phyloP scores from a whole-genome alignment of 192 early-diverging fungal species.

The Coemansia umbellata region DNA sequence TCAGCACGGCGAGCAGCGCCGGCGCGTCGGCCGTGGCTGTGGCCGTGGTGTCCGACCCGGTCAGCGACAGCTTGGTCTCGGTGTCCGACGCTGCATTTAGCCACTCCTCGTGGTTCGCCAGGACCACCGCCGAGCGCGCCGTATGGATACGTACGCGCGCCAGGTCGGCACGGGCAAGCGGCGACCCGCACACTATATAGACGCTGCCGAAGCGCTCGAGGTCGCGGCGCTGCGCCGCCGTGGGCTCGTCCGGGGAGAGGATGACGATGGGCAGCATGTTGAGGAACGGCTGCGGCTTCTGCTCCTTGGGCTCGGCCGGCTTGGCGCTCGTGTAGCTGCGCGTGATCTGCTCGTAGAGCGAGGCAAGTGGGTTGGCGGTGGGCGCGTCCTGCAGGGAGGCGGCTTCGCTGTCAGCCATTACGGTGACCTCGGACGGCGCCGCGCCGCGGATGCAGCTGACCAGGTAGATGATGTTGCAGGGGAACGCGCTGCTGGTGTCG shows the following conservation, averaged over 20 bases:
- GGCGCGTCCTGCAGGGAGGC: not conserved
- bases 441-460: slow-evolving; percentile 62
- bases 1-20: slow-evolving; percentile 61
- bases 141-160: slow-evolving; percentile 54
- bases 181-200: slow-evolving; percentile 56
- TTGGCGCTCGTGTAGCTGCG: slow-evolving; percentile 25
- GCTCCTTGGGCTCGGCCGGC: not conserved
- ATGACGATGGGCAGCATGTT: slow-evolving; percentile 58
- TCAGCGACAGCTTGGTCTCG: slow-evolving; percentile 28
- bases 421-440: slow-evolving; percentile 35
- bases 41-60: slow-evolving; percentile 44
- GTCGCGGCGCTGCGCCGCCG: slow-evolving; percentile 21
- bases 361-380: slow-evolving; percentile 22
- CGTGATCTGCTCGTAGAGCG: slow-evolving; percentile 50
- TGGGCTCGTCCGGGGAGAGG: slow-evolving; percentile 51
- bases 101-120: slow-evolving; percentile 54
- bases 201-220: slow-evolving; percentile 55
- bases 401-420: slow-evolving; percentile 10
- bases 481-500: slow-evolving; percentile 57
- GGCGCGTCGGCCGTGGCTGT: slow-evolving; percentile 60
- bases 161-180: slow-evolving; percentile 58
- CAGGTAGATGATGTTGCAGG: slow-evolving; percentile 63
- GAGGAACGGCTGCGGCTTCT: slow-evolving; percentile 15
- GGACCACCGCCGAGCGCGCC: slow-evolving; percentile 54
- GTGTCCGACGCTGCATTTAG: slow-evolving; percentile 37